Evolutionary conservation across 1,284 basidiomycete genomes (phyloP).

Genomic region (Ceratobasidium sp.): DNA sequence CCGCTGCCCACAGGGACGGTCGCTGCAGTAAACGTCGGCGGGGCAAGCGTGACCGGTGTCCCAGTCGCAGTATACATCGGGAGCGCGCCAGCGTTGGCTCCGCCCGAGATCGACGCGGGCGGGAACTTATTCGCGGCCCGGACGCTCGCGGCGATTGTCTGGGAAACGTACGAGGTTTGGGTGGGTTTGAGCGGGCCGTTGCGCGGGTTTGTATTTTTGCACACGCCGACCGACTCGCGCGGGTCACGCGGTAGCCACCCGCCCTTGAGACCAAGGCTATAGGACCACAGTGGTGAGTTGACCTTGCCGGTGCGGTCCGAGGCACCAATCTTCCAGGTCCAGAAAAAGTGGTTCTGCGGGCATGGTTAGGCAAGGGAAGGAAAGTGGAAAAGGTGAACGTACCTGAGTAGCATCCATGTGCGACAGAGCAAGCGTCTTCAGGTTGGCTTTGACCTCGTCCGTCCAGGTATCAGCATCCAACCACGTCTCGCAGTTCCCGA

Average conservation of each 20-base stretch:
- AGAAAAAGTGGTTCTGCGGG: slow-evolving; percentile 70
- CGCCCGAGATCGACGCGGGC: slow-evolving; percentile 24
- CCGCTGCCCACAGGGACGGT: slow-evolving; percentile 68
- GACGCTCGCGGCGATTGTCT: slow-evolving; percentile 66
- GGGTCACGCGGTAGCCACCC: slow-evolving; percentile 90
- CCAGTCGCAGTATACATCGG: slow-evolving; percentile 67
- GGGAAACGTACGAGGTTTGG: slow-evolving; percentile 55
- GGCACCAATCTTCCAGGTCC: slow-evolving; percentile 78
- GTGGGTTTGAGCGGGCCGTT: slow-evolving; percentile 66
- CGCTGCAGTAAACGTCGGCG: slow-evolving; percentile 53
- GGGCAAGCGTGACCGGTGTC: slow-evolving; percentile 51
- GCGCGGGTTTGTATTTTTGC: slow-evolving; percentile 62
- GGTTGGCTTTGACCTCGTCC: slow-evolving; percentile 66
- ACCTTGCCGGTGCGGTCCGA: slow-evolving; percentile 69
- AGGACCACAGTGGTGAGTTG: slow-evolving; percentile 83
- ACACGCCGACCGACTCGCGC: slow-evolving; percentile 74
- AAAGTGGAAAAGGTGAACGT: slow-evolving; percentile 48
- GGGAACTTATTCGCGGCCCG: slow-evolving; percentile 69
- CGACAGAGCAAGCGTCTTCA: slow-evolving; percentile 67
- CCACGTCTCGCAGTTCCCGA: slow-evolving; percentile 60
- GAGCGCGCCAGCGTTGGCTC: slow-evolving; percentile 56
- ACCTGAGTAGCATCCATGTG: slow-evolving; percentile 62
- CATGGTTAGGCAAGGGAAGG: too few species aligned
- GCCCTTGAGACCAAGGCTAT: slow-evolving; percentile 79
- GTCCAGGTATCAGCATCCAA: slow-evolving; percentile 73